Conservation (phyloP, 306 rosid species). For the Lithocarpus polystachyus region DNA sequence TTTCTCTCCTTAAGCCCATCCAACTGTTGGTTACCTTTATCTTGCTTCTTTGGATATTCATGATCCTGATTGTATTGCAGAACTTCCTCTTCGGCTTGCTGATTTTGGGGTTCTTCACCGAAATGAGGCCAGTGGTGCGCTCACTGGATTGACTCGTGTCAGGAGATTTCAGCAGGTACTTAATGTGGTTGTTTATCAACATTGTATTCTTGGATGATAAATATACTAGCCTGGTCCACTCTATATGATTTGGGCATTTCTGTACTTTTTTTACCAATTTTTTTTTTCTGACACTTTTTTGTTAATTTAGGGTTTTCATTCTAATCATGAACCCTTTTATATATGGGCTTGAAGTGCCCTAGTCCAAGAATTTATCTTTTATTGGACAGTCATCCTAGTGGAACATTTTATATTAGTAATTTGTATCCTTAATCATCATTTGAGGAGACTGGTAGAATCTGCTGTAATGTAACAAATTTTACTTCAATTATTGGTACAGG, state of each 20-base stretch:
- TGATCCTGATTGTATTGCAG: slow-evolving; percentile 34
- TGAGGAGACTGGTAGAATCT: slow-evolving; percentile 2
- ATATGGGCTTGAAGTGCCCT: background rate
- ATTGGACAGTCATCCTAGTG: background rate
- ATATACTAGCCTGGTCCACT: background rate
- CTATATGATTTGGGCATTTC: too few species aligned
- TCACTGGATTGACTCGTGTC: slow-evolving; percentile 95
- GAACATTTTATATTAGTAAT: slow-evolving; percentile 2
- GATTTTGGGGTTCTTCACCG: slow-evolving; percentile 98
- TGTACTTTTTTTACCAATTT: background rate
- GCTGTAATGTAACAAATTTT: slow-evolving; percentile 27
- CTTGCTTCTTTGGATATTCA: background rate
- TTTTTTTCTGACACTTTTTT: background rate
- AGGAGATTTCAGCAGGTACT: slow-evolving; percentile 96
- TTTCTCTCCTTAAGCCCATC: background rate
- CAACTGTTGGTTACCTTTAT: background rate
- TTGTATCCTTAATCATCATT: background rate
- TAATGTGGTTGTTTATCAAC: background rate
- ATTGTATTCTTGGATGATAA: background rate
- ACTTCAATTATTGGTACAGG: slow-evolving; percentile 49
- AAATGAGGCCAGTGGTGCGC: slow-evolving; percentile 98
- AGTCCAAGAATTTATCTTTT: background rate
- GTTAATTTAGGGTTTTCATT: background rate
- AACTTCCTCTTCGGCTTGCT: slow-evolving; percentile 95
- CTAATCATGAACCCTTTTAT: background rate